These are phyloP conservation scores for Zygotorulaspora danielsina DNA, from an alignment of 805 yeast species.

Conservation along the genomic window DNA sequence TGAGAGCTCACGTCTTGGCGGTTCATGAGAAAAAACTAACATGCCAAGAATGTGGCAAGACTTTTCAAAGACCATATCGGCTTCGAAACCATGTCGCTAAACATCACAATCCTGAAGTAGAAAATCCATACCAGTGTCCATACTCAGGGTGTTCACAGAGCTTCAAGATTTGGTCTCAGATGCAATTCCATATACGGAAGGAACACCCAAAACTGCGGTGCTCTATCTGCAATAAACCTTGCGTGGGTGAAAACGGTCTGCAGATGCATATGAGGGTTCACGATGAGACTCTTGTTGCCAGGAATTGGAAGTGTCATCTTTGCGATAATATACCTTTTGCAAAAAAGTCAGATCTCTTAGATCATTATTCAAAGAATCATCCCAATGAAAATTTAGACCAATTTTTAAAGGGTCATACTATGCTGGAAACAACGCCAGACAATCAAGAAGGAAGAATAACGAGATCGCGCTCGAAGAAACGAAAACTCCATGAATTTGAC, in stretches of 20 bases:
- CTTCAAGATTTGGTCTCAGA: slow-evolving; percentile 68
- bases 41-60: slow-evolving; percentile 61
- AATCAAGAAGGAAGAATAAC: not conserved
- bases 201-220: slow-evolving; percentile 72
- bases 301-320: slow-evolving; percentile 61
- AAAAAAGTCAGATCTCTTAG: slow-evolving; percentile 52
- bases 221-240: slow-evolving; percentile 58
- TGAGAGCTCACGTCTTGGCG: slow-evolving; percentile 64
- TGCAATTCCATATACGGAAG: slow-evolving; percentile 64
- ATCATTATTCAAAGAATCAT: slow-evolving; percentile 55
- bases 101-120: slow-evolving; percentile 50
- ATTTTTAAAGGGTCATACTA: not conserved
- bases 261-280: slow-evolving; percentile 72
- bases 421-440: not conserved
- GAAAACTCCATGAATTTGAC: slow-evolving; percentile 15
- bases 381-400: slow-evolving; percentile 6
- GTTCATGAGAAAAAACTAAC: slow-evolving; percentile 54
- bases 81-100: slow-evolving; percentile 62
- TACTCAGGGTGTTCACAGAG: slow-evolving; percentile 54
- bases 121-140: slow-evolving; percentile 50
- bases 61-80: slow-evolving; percentile 59
- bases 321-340: slow-evolving; percentile 48
- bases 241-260: slow-evolving; percentile 69
- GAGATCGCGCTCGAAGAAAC: slow-evolving; percentile 6
- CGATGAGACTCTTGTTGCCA: slow-evolving; percentile 47